Evolutionary conservation across 2,329 filamentous ascomycete species (phyloP).

Genomic region (Fusarium nelsonii): DNA sequence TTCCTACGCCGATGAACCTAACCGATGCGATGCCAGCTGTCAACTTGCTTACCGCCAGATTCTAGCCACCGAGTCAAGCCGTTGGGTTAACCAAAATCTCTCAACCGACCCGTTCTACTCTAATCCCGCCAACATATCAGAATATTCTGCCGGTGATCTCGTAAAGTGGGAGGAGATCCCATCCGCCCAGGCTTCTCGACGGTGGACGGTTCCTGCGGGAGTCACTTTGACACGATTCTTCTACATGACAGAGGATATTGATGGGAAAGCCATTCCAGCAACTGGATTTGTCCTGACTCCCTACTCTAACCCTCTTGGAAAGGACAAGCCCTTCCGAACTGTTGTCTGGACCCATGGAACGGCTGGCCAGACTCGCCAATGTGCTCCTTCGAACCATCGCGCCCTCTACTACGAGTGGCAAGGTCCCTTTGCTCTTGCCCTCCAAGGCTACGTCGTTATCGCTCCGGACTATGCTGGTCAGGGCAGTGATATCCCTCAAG

Average conservation of each 20-base stretch:
- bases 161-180: constrained; percentile 27
- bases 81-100: constrained; percentile 20
- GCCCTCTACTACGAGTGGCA: constrained; percentile 20
- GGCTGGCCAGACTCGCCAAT: constrained; percentile 18
- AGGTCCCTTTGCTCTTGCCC: not conserved
- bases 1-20: constrained; percentile 1
- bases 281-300: constrained; percentile 15
- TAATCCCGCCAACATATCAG: constrained; percentile 11
- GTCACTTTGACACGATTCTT: constrained; percentile 16
- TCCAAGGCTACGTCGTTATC: constrained; percentile 11
- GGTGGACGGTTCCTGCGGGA: constrained; percentile 19
- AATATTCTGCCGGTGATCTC: constrained; percentile 1
- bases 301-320: constrained; percentile 19
- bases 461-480: constrained; percentile 24
- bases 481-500: constrained; percentile 20
- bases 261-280: constrained; percentile 19
- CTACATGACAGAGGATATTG: constrained; percentile 20
- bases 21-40: constrained; percentile 15
- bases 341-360: constrained; percentile 29
- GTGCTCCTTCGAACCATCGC: constrained; percentile 16
- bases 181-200: not conserved
- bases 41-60: constrained; percentile 7
- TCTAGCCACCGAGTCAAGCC: not conserved
- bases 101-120: constrained; percentile 11
- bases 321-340: constrained; percentile 22